Base-by-base conservation (phyloP, 805 yeast species). In the Wickerhamomyces tratensis region DNA sequence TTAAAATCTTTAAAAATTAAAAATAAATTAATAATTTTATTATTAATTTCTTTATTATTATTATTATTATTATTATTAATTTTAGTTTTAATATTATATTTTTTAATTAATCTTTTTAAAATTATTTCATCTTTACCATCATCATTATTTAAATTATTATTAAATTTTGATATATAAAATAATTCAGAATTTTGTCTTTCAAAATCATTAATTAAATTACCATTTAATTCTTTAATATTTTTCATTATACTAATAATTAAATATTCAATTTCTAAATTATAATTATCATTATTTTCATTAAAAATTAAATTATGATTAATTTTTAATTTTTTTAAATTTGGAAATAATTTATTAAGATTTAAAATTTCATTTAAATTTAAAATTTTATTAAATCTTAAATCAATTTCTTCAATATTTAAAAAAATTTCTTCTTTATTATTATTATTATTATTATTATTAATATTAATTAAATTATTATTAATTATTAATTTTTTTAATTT, bases 161-260 rank as follows among this genome's bases (percentile, higher is more conserved):
- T 11, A 0, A 83, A 74, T 46, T 68, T 68, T 6, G 78, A 67
- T 29, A 83, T 63, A 46, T 83, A 78, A 53, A 73, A 86, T 5
- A 84, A 55, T 56, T 87, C 95, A 1, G 85, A 82, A 48, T 80
- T 83, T 6, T 45, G 49, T 14, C 87, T 65, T 39, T 79, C 83
- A 31, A 31, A 6, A 2, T 60, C 67, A 0, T 38, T 43, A 4
- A 63, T 53, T 8, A 86, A 61, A 0, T 78, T 68, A 1, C 95
- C 95, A 52, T 88, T 79, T 12, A 87, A 59, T 25, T 58, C 61
- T 1, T 39, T 35, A 2, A 82, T 37, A 0, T 46, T 41, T 1
- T 63, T 60, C 36, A 65, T 58, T 26, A 84, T 59, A 1, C 79
- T 79, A 15, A 82, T 67, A 4, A 74, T 48, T 37, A 64, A 50